phyloP scores from a whole-genome alignment of 371 early-diverging fungal genomes.

The Sporodiniella umbellata region DNA sequence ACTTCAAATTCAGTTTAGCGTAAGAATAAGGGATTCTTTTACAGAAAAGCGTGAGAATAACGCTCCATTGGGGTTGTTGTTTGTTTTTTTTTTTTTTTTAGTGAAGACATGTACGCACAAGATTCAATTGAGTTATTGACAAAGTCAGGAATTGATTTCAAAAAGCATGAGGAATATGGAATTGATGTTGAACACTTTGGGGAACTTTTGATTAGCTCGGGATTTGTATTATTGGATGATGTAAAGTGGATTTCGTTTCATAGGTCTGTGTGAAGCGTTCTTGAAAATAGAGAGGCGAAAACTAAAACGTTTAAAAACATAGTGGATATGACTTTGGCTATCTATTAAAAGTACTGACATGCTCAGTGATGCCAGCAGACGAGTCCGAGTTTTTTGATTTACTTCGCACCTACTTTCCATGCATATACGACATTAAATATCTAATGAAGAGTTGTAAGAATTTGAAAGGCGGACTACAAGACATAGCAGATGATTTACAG shows the following conservation, averaged over 20 bases:
- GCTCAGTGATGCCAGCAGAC: slow-evolving; percentile 88
- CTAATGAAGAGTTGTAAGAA: slow-evolving; percentile 96
- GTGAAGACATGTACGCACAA: slow-evolving; percentile 98
- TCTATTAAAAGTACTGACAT: slow-evolving; percentile 94
- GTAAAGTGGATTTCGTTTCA: slow-evolving; percentile 99
- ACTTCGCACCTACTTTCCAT: slow-evolving; percentile 94
- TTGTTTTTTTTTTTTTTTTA: slow-evolving; percentile 19
- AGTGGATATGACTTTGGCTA: slow-evolving; percentile 99
- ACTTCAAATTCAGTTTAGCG: slow-evolving; percentile 96
- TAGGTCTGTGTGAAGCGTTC: slow-evolving; percentile 60
- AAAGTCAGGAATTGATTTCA: slow-evolving; percentile 98
- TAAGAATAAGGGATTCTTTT: slow-evolving; percentile 25
- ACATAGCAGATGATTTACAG: slow-evolving; percentile 96
- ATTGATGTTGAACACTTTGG: slow-evolving; percentile 98
- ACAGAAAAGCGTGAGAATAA: no score
- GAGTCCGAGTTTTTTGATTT: slow-evolving; percentile 95
- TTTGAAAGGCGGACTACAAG: slow-evolving; percentile 98
- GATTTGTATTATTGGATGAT: slow-evolving; percentile 91
- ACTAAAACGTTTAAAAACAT: slow-evolving; percentile 1
- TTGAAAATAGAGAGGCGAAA: no score
- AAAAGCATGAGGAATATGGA: slow-evolving; percentile 95
- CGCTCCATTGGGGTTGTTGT: no score
- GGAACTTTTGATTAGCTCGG: slow-evolving; percentile 95
- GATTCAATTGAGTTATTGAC: slow-evolving; percentile 97
- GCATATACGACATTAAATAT: slow-evolving; percentile 99